These are phyloP conservation scores for Trichoderma arundinaceum DNA, from an alignment of 2,329 filamentous ascomycete genomes.

Conservation along the genomic window DNA sequence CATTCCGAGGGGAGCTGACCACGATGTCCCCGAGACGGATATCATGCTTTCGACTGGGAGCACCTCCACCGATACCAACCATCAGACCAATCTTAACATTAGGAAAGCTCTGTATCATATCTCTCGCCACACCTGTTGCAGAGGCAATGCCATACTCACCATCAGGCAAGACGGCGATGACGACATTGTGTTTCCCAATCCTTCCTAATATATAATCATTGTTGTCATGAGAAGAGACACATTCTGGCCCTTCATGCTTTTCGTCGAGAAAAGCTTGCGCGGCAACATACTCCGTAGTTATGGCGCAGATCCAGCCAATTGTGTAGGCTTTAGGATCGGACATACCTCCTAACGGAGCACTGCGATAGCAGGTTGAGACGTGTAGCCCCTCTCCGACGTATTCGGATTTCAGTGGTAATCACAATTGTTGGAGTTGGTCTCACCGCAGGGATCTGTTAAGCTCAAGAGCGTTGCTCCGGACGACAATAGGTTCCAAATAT, in stretches of 20 bases:
- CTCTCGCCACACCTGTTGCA: slow-evolving; percentile 38
- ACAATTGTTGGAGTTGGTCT: too few species aligned
- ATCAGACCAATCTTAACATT: slow-evolving; percentile 37
- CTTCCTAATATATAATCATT: slow-evolving; percentile 26
- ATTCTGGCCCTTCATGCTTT: background rate
- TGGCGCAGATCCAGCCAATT: slow-evolving; percentile 52
- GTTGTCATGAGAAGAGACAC: slow-evolving; percentile 29
- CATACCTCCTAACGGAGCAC: background rate
- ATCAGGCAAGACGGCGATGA: slow-evolving; percentile 33
- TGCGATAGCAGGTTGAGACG: too few species aligned
- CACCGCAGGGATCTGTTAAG: too few species aligned
- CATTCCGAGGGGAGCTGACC: background rate
- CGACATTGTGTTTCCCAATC: slow-evolving; percentile 35
- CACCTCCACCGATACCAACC: slow-evolving; percentile 41
- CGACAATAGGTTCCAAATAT: too few species aligned
- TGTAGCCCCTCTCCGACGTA: too few species aligned
- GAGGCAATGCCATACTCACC: slow-evolving; percentile 33
- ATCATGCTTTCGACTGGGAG: slow-evolving; percentile 43
- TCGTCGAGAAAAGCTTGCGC: slow-evolving; percentile 37
- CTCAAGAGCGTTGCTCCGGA: too few species aligned
- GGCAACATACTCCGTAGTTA: slow-evolving; percentile 46
- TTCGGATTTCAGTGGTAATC: too few species aligned
- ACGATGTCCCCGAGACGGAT: slow-evolving; percentile 40
- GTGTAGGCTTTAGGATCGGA: slow-evolving; percentile 39
- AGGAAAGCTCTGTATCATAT: background rate